Evolutionary conservation across 2,329 filamentous ascomycete species (phyloP).

Genomic region (Fusarium sp.): DNA sequence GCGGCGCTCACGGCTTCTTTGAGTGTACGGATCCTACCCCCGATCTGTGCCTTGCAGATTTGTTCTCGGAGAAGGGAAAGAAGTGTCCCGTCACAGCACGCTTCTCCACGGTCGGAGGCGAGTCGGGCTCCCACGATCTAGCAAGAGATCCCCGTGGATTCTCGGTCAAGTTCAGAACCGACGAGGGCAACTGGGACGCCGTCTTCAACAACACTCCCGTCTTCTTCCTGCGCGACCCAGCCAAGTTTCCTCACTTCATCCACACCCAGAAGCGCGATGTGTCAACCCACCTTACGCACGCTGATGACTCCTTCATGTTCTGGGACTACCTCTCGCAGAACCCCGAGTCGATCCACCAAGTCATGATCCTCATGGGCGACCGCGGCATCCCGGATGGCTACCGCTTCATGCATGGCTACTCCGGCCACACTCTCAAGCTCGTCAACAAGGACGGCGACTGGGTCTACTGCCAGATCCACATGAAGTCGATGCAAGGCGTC

Average conservation of each 20-base stretch:
- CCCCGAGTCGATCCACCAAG: constrained; percentile 65
- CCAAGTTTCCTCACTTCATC: constrained; percentile 79
- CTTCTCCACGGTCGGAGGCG: constrained; percentile 81
- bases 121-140: constrained; percentile 76
- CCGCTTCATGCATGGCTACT: constrained; percentile 44
- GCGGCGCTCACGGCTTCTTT: constrained; percentile 65
- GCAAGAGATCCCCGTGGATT: constrained; percentile 80
- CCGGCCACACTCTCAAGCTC: constrained; percentile 13
- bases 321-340: constrained; percentile 68
- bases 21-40: constrained; percentile 59
- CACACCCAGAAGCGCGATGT: constrained; percentile 78
- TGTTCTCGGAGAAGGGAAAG: constrained; percentile 72
- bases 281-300: constrained; percentile 67
- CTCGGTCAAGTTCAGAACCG: constrained; percentile 77
- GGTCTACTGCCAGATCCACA: constrained; percentile 24
- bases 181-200: constrained; percentile 19
- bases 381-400: constrained; percentile 65
- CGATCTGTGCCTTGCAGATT: constrained; percentile 63
- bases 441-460: constrained; percentile 8
- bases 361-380: constrained; percentile 69
- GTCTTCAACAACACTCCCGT: constrained; percentile 69
- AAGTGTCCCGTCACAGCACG: constrained; percentile 73
- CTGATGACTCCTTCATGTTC: constrained; percentile 23
- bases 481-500: constrained; percentile 29
- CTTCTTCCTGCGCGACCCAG: constrained; percentile 79